phyloP scores from a whole-genome alignment of 306 rosid species.

The Rosa lucieae region DNA sequence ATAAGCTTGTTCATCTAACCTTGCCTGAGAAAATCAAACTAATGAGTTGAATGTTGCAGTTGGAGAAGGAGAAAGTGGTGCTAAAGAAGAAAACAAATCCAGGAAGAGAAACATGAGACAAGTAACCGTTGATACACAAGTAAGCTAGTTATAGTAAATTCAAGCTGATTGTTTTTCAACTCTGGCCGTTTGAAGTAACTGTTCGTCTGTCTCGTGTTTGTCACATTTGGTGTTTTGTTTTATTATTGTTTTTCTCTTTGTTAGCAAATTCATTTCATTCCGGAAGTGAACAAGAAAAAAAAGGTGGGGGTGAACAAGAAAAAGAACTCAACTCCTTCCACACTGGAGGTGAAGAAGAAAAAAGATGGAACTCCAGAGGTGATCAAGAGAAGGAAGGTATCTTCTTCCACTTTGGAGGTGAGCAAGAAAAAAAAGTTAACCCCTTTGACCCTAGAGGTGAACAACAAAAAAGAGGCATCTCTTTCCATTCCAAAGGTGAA shows the following conservation, averaged over 20 bases:
- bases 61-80: conserved; percentile 18
- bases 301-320: background rate
- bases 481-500: background rate
- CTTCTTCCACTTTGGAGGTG: background rate
- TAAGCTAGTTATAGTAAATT: conserved; percentile 25
- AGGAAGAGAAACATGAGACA: conserved; percentile 24
- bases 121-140: conserved; percentile 14
- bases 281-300: background rate
- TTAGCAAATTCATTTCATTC: conserved; percentile 25
- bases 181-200: background rate
- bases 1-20: background rate
- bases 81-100: conserved; percentile 12
- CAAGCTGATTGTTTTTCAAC: background rate
- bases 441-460: background rate
- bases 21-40: background rate
- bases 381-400: background rate
- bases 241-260: background rate
- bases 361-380: background rate
- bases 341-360: background rate
- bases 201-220: background rate
- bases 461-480: background rate
- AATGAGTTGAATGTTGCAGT: background rate
- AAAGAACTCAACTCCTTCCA: background rate
- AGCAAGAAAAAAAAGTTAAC: background rate
- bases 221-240: background rate